Percentiles rank a stretch among this genome's conserved stretches.
Evolutionary conservation across 148 eudicot species (phyloP).

Genomic region (Rhododendron mucronatum): DNA sequence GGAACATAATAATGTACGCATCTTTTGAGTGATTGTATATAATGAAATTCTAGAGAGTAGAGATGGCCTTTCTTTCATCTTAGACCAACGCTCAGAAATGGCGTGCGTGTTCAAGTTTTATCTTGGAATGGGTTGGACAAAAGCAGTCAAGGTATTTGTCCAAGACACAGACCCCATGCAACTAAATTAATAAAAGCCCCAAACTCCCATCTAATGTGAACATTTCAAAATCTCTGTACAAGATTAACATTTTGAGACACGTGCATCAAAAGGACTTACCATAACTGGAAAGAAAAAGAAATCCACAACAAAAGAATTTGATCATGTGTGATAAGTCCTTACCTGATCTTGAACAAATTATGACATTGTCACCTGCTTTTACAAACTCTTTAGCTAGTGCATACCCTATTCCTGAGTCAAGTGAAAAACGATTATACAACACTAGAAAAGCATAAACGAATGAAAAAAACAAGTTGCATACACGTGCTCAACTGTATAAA

Average conservation of each 20-base stretch:
- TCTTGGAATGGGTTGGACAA: neutral
- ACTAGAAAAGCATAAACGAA: neutral
- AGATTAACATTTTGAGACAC: neutral
- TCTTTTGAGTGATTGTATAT: neutral
- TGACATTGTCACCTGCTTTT: conserved; percentile 78
- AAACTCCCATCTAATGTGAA: neutral
- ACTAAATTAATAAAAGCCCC: neutral
- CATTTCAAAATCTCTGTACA: neutral
- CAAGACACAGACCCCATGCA: neutral
- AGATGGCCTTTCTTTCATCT: neutral
- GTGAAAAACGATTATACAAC: neutral
- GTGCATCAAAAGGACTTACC: neutral
- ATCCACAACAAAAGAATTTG: neutral
- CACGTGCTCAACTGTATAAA: neutral
- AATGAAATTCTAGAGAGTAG: neutral
- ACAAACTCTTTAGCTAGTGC: conserved; percentile 89
- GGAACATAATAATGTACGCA: neutral
- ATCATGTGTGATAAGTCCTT: conserved; percentile 1
- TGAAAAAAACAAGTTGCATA: neutral
- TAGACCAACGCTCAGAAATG: neutral
- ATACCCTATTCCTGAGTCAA: conserved; percentile 78
- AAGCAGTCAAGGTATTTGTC: neutral
- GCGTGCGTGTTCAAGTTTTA: neutral
- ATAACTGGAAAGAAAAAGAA: neutral
- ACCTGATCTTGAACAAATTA: conserved; percentile 92